Evolutionary conservation across 192 early-diverging fungal genomes (phyloP), one percentile per base, ranked within the genome.

Genomic region (Mortierella hygrophila): DNA sequence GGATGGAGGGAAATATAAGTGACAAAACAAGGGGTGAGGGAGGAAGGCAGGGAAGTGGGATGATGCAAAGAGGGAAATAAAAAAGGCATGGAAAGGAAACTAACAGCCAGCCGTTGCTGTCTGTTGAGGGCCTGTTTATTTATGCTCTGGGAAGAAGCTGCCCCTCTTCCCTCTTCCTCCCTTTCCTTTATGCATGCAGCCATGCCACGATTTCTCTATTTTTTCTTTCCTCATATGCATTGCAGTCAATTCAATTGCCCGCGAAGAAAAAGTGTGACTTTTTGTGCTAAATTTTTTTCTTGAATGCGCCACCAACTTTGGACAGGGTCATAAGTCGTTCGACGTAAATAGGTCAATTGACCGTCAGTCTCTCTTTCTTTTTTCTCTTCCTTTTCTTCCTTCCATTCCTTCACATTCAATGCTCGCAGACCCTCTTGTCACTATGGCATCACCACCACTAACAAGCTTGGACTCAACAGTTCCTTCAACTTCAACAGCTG

Each of bases 241-340:
- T 20, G 49, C 49, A 52, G 49, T 35, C 35, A 35, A 35, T 35
- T 35, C 35, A 35, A 52, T 52, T 52, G 16, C 15, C 47, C 47
- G 15, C 47, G 13, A 49, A 49, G 47, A 49, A 29, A 21, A 21
- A 21, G 18, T 26, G 37, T 46, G 37, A 46, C 42, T 73, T 13
- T 8, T 23, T 18, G 32, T 46, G 3, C 47, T 23, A 52, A 69
- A n/a, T n/a, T 5, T 38, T 74, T 40, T 44, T n/a, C 47, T 82
- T 20, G 55, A 68, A 68, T n/a, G 54, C 82, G 82, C 82, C 82
- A 83, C 82, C 76, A 83, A 83, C 68, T 20, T 49, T 52, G 49
- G 49, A 74, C 23, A 23, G 8, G 71, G 38, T 10, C 20, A 32
- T 55, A 6, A 69, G 32, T 70, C 16, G 68, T 65, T 65, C 10